phyloP scores from a whole-genome alignment of 192 early-diverging fungal species.

The Coemansia aciculifera region DNA sequence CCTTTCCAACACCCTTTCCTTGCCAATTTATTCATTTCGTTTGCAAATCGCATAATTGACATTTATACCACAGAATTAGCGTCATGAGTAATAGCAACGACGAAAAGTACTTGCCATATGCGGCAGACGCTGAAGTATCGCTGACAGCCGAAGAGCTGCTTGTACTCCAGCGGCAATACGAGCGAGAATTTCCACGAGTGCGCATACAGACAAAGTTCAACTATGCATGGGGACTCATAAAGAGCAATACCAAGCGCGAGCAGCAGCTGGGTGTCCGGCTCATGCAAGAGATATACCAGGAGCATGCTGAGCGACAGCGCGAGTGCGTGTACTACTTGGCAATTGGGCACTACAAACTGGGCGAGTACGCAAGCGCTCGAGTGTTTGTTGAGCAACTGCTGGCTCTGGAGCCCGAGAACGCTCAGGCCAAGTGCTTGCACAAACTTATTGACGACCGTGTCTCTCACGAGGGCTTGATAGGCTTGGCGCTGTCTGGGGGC shows the following conservation, averaged over 20 bases:
- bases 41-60: neutral
- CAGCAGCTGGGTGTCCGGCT: conserved; percentile 78
- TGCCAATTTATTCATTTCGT: neutral
- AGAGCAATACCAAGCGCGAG: conserved; percentile 64
- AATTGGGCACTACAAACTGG: conserved; percentile 87
- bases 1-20: neutral
- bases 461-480: conserved; percentile 79
- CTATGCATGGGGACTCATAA: conserved; percentile 91
- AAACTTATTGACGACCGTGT: conserved; percentile 83
- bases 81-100: conserved; percentile 5
- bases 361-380: conserved; percentile 79
- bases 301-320: conserved; percentile 76
- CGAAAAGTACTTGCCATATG: conserved; percentile 41
- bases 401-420: conserved; percentile 79
- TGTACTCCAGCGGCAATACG: conserved; percentile 69
- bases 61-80: neutral
- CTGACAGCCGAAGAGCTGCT: conserved; percentile 42
- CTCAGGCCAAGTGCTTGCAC: conserved; percentile 71
- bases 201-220: conserved; percentile 95
- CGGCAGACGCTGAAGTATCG: conserved; percentile 45
- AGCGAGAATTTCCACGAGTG: conserved; percentile 65
- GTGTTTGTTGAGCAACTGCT: conserved; percentile 83
- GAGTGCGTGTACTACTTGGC: conserved; percentile 96
- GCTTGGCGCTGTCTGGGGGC: conserved; percentile 84
- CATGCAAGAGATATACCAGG: conserved; percentile 81